Percentiles rank a stretch among this genome's conserved stretches.
These are phyloP conservation scores for Vickermania ingenoplastis DNA, from an alignment of 208 protist genomes.

Conservation along the genomic window DNA sequence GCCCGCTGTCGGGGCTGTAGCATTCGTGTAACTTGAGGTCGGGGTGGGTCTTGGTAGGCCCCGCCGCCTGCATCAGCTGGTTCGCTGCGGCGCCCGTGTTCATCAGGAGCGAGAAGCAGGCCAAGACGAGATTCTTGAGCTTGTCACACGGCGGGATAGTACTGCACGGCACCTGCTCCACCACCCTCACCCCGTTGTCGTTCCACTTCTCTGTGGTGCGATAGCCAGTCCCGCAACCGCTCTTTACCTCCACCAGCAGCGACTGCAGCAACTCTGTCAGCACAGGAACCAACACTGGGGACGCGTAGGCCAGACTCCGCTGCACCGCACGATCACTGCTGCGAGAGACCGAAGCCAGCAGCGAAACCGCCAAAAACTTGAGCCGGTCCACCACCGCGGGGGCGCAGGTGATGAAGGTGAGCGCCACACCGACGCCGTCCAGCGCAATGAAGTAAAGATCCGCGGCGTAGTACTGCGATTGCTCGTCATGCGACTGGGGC, in stretches of 20 bases:
- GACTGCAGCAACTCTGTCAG: neutral
- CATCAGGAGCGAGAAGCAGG: neutral
- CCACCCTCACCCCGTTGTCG: neutral
- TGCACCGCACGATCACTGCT: neutral
- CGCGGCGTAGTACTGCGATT: slow-evolving; percentile 15
- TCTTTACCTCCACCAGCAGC: neutral
- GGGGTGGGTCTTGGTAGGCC: neutral
- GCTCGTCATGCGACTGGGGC: neutral
- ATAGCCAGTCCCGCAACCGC: neutral
- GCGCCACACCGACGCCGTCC: slow-evolving; percentile 32
- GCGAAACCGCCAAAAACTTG: slow-evolving; percentile 12
- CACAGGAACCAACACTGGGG: neutral
- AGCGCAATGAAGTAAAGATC: slow-evolving; percentile 47
- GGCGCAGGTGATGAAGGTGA: slow-evolving; percentile 36
- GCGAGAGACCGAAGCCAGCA: neutral
- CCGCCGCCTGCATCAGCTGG: neutral
- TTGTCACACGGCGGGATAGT: neutral
- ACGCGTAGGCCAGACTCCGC: neutral
- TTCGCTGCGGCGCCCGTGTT: neutral
- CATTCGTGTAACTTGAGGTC: neutral
- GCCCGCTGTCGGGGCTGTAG: neutral
- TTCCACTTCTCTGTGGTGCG: neutral
- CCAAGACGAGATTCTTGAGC: neutral
- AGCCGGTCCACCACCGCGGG: slow-evolving; percentile 24
- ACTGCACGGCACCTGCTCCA: neutral